phyloP scores from a whole-genome alignment of 768 basidiomycete genomes.

The Russula ochroleuca region DNA sequence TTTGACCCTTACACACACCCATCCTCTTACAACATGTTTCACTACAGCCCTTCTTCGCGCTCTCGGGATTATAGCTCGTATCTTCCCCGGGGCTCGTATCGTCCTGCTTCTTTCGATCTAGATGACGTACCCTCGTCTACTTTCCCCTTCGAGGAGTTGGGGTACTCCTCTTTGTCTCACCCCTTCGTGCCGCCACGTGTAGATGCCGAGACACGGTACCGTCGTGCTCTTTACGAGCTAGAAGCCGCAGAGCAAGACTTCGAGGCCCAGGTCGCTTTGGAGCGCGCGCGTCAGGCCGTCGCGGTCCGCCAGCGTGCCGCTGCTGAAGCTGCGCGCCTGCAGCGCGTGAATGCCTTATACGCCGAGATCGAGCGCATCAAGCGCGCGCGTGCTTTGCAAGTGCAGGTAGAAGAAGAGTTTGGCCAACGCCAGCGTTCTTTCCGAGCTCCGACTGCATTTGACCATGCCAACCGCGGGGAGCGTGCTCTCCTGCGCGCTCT shows the following conservation, averaged over 20 bases:
- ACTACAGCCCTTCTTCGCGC: conserved; percentile 7
- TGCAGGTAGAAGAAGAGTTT: background rate
- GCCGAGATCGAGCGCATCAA: conserved; percentile 7
- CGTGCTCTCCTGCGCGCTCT: too few relatives aligned
- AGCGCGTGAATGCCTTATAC: conserved; percentile 5
- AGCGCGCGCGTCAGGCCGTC: conserved; percentile 8
- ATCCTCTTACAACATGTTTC: conserved; percentile 6
- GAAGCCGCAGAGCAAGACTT: conserved; percentile 25
- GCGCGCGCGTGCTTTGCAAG: conserved; percentile 1
- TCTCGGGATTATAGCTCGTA: background rate
- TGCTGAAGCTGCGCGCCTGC: conserved; percentile 2
- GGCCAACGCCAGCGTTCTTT: background rate
- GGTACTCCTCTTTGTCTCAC: background rate
- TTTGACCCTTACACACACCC: background rate
- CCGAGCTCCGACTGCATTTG: background rate
- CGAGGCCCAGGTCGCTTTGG: conserved; percentile 3
- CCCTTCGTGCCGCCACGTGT: background rate
- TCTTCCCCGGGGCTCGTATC: background rate
- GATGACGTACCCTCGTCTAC: background rate
- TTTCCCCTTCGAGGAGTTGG: background rate
- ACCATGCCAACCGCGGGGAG: background rate
- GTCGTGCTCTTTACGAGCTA: conserved; percentile 21
- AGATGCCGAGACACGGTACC: conserved; percentile 21
- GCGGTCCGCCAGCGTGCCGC: conserved; percentile 6
- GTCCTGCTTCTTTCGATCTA: background rate